Conservation (phyloP, 768 basidiomycete genomes). For the Megacollybia marginata region DNA sequence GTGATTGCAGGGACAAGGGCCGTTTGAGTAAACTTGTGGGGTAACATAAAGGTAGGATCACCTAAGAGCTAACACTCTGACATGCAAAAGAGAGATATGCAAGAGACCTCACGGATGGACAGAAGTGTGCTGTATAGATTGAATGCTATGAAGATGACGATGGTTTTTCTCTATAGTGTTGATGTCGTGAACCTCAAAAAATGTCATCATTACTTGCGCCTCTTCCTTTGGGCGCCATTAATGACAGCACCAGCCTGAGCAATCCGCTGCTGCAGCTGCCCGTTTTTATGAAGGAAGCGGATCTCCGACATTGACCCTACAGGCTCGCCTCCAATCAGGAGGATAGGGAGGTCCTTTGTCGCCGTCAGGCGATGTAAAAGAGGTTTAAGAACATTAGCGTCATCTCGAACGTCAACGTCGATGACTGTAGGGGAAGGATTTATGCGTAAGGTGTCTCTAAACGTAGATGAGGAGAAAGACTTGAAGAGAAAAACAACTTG, state of each 20-base stretch:
- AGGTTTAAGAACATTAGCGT: slow-evolving; percentile 54
- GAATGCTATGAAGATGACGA: no score
- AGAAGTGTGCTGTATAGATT: no score
- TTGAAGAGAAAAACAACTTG: no score
- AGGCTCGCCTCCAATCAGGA: slow-evolving; percentile 59
- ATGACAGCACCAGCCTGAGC: slow-evolving; percentile 51
- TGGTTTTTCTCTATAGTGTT: no score
- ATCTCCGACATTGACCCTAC: slow-evolving; percentile 49
- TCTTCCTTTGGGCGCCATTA: slow-evolving; percentile 46
- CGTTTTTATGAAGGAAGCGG: slow-evolving; percentile 38
- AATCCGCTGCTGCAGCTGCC: slow-evolving; percentile 44
- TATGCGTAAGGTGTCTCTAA: slow-evolving; percentile 38
- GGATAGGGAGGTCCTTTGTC: slow-evolving; percentile 48
- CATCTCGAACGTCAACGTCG: slow-evolving; percentile 68
- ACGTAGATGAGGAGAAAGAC: no score
- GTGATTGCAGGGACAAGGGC: no score
- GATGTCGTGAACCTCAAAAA: neutral
- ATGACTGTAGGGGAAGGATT: slow-evolving; percentile 59
- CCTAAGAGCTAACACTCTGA: no score
- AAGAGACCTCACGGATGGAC: no score
- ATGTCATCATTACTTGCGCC: slow-evolving; percentile 9
- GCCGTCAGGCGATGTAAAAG: slow-evolving; percentile 57
- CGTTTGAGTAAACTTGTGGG: no score
- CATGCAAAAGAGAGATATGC: no score
- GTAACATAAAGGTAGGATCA: no score